These are phyloP conservation scores for Pythium phragmiticola DNA, from an alignment of 352 stramenopile genomes.

Conservation along the genomic window DNA sequence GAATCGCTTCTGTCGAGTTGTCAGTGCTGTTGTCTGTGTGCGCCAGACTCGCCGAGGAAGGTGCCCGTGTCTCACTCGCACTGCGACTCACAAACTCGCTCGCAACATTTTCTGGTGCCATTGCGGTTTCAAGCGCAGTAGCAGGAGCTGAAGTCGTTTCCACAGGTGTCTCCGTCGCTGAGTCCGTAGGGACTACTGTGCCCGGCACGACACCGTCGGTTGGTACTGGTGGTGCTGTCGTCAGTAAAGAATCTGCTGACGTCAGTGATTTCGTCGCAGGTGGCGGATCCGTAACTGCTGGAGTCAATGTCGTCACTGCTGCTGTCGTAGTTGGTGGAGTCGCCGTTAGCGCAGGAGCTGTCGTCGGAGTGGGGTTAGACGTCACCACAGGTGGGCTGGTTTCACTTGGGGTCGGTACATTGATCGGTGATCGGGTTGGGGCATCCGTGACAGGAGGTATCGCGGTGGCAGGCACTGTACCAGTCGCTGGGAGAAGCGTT, in stretches of 20 bases:
- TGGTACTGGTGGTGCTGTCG: background rate
- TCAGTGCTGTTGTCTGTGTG: background rate
- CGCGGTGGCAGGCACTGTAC: background rate
- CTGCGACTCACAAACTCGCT: constrained; percentile 1
- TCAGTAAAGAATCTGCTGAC: background rate
- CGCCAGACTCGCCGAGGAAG: background rate
- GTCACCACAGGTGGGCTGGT: background rate
- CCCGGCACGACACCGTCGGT: background rate
- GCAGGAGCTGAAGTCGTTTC: background rate
- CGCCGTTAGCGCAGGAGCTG: constrained; percentile 1
- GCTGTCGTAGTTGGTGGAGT: constrained; percentile 1
- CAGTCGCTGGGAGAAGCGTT: background rate
- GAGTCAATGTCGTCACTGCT: background rate
- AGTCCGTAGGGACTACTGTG: background rate
- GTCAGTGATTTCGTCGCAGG: background rate
- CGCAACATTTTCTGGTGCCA: background rate
- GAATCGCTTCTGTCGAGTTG: constrained; percentile 10
- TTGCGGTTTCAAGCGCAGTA: background rate
- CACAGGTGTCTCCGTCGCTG: background rate
- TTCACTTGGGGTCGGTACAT: background rate
- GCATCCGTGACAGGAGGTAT: constrained; percentile 1
- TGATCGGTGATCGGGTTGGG: background rate
- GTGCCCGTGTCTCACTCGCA: background rate
- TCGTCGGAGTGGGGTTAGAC: background rate
- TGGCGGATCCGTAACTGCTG: background rate